Conservation (phyloP, 2,329 filamentous ascomycete species). For the Hypoxylon sp. region DNA sequence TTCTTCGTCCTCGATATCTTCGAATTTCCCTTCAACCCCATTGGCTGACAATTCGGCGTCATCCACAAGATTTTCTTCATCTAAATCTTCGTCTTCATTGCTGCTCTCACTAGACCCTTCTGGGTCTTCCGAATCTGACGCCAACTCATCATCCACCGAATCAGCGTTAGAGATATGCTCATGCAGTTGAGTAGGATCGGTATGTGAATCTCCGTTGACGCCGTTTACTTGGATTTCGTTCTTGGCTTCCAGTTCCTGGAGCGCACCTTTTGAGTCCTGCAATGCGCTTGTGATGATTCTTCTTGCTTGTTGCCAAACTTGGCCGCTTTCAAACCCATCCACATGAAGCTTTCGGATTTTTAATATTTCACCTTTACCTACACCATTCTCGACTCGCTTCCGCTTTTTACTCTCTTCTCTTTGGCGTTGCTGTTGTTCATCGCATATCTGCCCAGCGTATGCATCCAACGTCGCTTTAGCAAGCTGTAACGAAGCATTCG, state of each 20-base stretch:
- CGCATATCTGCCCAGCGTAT: constrained; percentile 80
- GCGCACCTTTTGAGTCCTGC: constrained; percentile 62
- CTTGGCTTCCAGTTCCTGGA: constrained; percentile 66
- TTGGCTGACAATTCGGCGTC: constrained; percentile 46
- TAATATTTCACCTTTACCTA: constrained; percentile 68
- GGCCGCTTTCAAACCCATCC: constrained; percentile 87
- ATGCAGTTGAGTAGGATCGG: constrained; percentile 57
- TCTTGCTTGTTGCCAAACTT: constrained; percentile 95
- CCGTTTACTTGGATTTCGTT: constrained; percentile 70
- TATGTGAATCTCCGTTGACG: constrained; percentile 56
- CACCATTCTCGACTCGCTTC: constrained; percentile 71
- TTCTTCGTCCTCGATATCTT: constrained; percentile 58
- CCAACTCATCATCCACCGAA: constrained; percentile 47
- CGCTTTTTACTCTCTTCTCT: constrained; percentile 81
- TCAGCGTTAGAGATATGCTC: constrained; percentile 55
- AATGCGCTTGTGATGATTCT: constrained; percentile 78
- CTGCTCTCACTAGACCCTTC: constrained; percentile 54
- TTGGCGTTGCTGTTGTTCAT: constrained; percentile 78
- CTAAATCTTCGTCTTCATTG: constrained; percentile 56
- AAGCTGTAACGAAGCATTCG: constrained; percentile 78
- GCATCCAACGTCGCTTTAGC: constrained; percentile 86
- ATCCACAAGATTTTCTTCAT: constrained; percentile 53
- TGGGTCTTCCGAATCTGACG: constrained; percentile 53
- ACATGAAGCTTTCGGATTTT: constrained; percentile 87
- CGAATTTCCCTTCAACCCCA: constrained; percentile 52